Conservation (phyloP, 164 flowering plant species). For the Umbilicus rupestris region DNA sequence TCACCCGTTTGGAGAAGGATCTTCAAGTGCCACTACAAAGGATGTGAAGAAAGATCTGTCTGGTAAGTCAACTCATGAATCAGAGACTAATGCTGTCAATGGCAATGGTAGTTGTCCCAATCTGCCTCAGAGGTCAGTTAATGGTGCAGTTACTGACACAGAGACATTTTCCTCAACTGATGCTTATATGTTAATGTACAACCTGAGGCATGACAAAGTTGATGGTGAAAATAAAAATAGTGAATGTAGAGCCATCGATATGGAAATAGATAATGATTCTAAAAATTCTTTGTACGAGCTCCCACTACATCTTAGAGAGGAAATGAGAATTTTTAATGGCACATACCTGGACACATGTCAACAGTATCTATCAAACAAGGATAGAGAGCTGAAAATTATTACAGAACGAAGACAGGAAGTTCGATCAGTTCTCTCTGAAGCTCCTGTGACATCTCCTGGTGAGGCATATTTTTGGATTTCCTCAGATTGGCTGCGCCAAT, state of each 20-base stretch:
- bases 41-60: conserved; percentile 19
- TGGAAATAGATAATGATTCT: conserved; percentile 18
- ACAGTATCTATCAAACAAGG: conserved; percentile 51
- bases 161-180: conserved; percentile 71
- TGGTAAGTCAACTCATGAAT: conserved; percentile 18
- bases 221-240: conserved; percentile 10
- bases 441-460: conserved; percentile 57
- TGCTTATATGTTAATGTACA: conserved; percentile 96
- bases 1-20: conserved; percentile 75
- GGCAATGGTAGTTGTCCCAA: conserved; percentile 23
- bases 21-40: conserved; percentile 37
- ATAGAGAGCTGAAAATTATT: conserved; percentile 33
- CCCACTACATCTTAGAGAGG: conserved; percentile 61
- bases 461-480: conserved; percentile 78
- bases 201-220: conserved; percentile 22
- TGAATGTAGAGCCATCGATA: conserved; percentile 10
- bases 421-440: conserved; percentile 68
- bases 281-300: conserved; percentile 19
- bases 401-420: conserved; percentile 69
- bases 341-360: conserved; percentile 38
- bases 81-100: conserved; percentile 17
- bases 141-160: conserved; percentile 13
- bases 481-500: conserved; percentile 88
- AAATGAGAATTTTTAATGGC: conserved; percentile 42
- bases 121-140: conserved; percentile 23